Base-by-base conservation (phyloP, 495 filamentous ascomycete genomes). In the Geopyxis carbonaria region DNA sequence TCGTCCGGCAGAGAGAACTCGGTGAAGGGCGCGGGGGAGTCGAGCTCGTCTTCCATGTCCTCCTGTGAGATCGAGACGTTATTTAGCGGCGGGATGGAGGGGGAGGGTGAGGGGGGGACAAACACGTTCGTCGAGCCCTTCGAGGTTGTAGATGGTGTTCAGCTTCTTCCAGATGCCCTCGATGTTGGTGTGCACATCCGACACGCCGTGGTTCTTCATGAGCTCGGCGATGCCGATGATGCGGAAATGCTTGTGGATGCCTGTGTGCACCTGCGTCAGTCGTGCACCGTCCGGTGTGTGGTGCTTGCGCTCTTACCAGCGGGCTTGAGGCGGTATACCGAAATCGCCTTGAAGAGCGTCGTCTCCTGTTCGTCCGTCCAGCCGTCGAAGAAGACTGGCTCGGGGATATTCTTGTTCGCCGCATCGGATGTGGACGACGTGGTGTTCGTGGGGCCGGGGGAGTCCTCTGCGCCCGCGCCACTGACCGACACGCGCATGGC, bases 361-460 rank as follows among this genome's bases (percentile, higher is more conserved):
- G 81, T 82, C 46, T 93, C 79, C 54, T 97, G 87, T 47, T 93
- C 89, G 55, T 94, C 84, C 0, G 84, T 92, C 89, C 89, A 97
- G 1, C 75, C 72, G 38, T 91, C 81, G 27, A 70, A 69, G 13
- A 76, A 55, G 31, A 61, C 49, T 18, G 64, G 59, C 43, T 61
- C 53, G 28, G 54, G 43, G 22, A 28, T 10, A 5, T 30, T 11
- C 10, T 15, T 10, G n/a, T 10, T 37, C 21, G 34, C 21, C 4
- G 16, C 22, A 22, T 13, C 5, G 6, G 31, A 16, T 23, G 34
- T 55, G 51, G 22, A 45, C 57, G 21, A 56, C 52, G 38, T 48
- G 66, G 54, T 47, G 63, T 59, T 56, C 65, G 48, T 35, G 61
- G 15, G 60, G 45, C 28, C 30, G 10, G 56, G 51, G 13, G 56